Base-by-base conservation (phyloP, 306 rosid genomes). In the Macrotyloma uniflorum region DNA sequence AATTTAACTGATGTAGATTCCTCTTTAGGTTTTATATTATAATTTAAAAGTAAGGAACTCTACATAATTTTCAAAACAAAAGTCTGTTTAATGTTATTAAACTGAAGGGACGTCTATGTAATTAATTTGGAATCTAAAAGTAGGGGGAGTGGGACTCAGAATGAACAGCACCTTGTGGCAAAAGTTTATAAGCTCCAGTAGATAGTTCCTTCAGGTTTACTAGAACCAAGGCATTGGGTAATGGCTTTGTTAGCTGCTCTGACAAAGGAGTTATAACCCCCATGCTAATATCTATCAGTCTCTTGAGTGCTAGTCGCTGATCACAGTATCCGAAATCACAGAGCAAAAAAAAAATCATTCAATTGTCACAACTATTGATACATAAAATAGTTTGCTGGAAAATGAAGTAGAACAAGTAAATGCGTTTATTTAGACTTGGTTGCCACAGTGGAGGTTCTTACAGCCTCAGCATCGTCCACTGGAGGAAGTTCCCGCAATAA, bases 191-290 rank as follows among this genome's bases (percentile, higher is more conserved):
- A 70, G 96, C 99, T 67, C 98, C 89, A 3, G 94, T 82, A 40
- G 96, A 87, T 80, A 95, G 87, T 72, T 95, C 99, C 87, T 93
- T 93, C 4, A 87, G 89, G 87, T 86, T 93, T n/a, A 95, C 94
- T 70, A 95, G 86, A 87, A 82, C 99, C 86, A 95, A 75, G 80
- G 99, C 98, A 85, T 93, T 88, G 57, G 97, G 93, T 83, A 95
- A 88, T 71, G 98, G 88, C 91, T 95, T 91, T 63, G 98, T 95
- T 46, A 95, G 93, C 89, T 95, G 99, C 85, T 91, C 98, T 18
- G 98, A 91, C 68, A 95, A 86, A 24, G 99, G 98, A 72, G 96
- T 82, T 79, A 95, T 90, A 49, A 95, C 83, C 49, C 99, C 99
- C 91, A 95, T 75, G 76, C 99, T 93, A 67, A 95, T 82, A 80